These are phyloP conservation scores for Zea luxurians DNA, from an alignment of 176 grass and related monocot species.

Conservation along the genomic window DNA sequence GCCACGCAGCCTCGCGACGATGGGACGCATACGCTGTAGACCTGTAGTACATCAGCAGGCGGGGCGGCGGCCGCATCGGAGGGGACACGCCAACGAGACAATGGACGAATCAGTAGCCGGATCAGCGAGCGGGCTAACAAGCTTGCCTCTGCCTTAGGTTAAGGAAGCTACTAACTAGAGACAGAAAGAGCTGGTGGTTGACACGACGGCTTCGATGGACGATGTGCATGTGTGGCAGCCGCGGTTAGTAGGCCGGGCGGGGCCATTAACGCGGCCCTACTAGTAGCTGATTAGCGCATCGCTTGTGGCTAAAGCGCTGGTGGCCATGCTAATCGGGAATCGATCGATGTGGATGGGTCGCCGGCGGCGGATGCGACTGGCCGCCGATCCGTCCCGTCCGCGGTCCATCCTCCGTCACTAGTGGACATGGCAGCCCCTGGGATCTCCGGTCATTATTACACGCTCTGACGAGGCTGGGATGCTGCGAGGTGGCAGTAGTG, in stretches of 20 bases:
- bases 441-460: not conserved
- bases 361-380: not conserved
- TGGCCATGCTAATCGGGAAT: constrained; percentile 26
- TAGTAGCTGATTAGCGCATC: not conserved
- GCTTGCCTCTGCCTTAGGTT: not conserved
- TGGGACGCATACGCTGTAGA: no score
- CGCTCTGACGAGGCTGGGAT: no score
- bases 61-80: no score
- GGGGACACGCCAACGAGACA: no score
- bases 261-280: no score
- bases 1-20: no score
- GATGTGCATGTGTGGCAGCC: no score
- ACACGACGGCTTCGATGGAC: no score
- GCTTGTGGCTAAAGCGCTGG: constrained; percentile 27
- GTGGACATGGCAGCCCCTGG: constrained; percentile 7
- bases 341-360: not conserved
- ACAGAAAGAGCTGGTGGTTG: no score
- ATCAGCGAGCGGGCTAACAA: not conserved
- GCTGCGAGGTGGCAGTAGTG: no score
- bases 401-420: not conserved
- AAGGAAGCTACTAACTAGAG: not conserved
- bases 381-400: not conserved
- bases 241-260: no score
- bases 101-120: not conserved
- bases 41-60: no score